Evolutionary conservation across 345 rosid species (phyloP).

Genomic region (Salix caprea): DNA sequence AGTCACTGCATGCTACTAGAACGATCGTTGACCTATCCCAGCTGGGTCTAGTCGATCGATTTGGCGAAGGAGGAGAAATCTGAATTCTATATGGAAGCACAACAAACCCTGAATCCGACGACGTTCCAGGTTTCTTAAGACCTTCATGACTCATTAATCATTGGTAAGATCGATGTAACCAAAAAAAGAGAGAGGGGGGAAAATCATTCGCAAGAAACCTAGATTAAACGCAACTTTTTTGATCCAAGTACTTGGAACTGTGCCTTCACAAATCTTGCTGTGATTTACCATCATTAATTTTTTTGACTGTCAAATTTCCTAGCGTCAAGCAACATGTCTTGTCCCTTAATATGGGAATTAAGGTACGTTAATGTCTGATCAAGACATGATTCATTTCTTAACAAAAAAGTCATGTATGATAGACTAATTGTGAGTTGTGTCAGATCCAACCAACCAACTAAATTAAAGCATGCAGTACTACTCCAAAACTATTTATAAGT

Average conservation of each 20-base stretch:
- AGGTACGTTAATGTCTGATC: neutral
- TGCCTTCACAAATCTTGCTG: neutral
- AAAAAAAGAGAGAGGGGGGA: too few relatives aligned
- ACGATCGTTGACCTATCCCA: neutral
- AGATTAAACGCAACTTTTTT: conserved; percentile 9
- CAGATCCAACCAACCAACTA: conserved; percentile 22
- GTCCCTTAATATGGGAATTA: conserved; percentile 8
- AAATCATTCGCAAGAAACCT: neutral
- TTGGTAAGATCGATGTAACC: neutral
- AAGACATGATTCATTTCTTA: neutral
- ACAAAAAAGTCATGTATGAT: conserved; percentile 8
- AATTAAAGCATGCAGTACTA: neutral
- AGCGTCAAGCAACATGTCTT: conserved; percentile 8
- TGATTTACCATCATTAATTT: neutral
- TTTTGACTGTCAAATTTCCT: neutral
- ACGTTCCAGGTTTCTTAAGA: neutral
- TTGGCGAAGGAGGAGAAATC: neutral
- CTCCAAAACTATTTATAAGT: neutral
- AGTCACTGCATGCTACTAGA: neutral
- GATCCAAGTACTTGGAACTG: conserved; percentile 14
- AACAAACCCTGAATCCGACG: neutral
- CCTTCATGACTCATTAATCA: neutral
- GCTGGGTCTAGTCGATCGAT: neutral
- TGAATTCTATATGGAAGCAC: neutral
- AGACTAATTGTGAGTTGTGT: conserved; percentile 20